Base-by-base conservation (phyloP, 345 rosid species). In the Eucalyptus victrix region DNA sequence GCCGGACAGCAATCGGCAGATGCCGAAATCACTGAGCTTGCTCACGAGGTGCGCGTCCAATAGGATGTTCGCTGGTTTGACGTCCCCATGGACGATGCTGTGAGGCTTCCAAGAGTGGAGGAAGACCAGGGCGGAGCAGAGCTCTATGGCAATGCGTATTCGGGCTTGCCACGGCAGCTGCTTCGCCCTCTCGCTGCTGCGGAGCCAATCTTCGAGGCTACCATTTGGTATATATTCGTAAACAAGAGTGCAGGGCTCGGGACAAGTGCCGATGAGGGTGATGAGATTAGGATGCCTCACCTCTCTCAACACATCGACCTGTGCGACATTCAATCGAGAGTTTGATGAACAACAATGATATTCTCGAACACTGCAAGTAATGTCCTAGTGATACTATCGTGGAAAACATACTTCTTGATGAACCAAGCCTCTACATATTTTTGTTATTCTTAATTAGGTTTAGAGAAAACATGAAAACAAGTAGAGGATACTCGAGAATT, bases 81-180 rank as follows among this genome's bases (percentile, higher is more conserved):
- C 88, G 89, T 97, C 97, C 67, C 99, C 99, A 51, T 96, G 99
- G 88, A 96, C 95, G 69, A 96, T 93, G 93, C 94, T 91, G 89
- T 94, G 95, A 91, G 97, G 95, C 91, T 94, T 92, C 89, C 93
- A 90, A 80, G 98, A 96, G 81, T 97, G 99, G 69, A 97, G 98
- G 92, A 96, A 97, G 90, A 95, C 89, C 47, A 97, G 96, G 44
- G 94, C 96, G 30, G 97, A 94, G 72, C 99, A 95, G 86, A 96
- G 88, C 88, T 97, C 99, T 6, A 93, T 88, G 83, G 96, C 98
- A 80, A 97, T 94, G 89, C 97, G 94, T 37, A 96, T 93, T 44
- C 99, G 95, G 54, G 93, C 94, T 93, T 94, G 97, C 98, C 99
- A 97, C 67, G 98, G 92, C 90, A 97, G 89, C 26, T 97, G 97